Base-by-base conservation (phyloP, 306 rosid genomes). In the Potentilla sterilis region DNA sequence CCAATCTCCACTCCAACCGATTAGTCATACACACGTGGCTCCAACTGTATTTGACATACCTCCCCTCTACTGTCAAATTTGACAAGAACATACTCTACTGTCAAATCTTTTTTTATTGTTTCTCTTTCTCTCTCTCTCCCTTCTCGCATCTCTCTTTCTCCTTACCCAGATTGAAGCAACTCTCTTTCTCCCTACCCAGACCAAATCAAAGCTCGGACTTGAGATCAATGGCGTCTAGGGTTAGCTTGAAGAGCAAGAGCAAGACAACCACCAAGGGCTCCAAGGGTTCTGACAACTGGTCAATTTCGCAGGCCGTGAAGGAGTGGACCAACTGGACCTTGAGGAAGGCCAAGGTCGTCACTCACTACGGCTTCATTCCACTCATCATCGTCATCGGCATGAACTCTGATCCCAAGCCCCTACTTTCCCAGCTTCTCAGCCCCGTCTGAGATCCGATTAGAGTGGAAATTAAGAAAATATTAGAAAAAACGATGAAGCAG, bases 351-450 rank as follows among this genome's bases (percentile, higher is more conserved):
- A 96, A 92, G 83, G 97, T 96, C 71, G 42, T 86, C 47, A 87
- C 97, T 38, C 96, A 96, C 82, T 96, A 90, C 16, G 99, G 99
- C 48, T 96, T 96, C 87, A 96, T 96, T 22, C 99, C 99, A 22
- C 24, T 90, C 81, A 83, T 96, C 70, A 96, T 96, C 84, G 6
- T 96, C 83, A 82, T 96, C 65, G 99, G 97, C 73, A 96, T 96
- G 99, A 92, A 92, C 81, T 92, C 96, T 2, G 97, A 93, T 0
- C 99, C 99, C 0, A 96, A 90, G 78, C 99, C 99, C 15, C 90
- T 84, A 3, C 83, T 92, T 57, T 89, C 88, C 19, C 99, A 96
- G 87, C 99, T 95, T 69, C 86, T 95, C 77, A 95, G 93, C 89
- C 99, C 99, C 15, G 98, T 95, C 67, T 95, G 88, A 92, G 88